Percentiles rank a stretch among this genome's conserved stretches.
These are phyloP conservation scores for Taphrina wiesneri DNA, from an alignment of 1,139 yeast species.

Conservation along the genomic window DNA sequence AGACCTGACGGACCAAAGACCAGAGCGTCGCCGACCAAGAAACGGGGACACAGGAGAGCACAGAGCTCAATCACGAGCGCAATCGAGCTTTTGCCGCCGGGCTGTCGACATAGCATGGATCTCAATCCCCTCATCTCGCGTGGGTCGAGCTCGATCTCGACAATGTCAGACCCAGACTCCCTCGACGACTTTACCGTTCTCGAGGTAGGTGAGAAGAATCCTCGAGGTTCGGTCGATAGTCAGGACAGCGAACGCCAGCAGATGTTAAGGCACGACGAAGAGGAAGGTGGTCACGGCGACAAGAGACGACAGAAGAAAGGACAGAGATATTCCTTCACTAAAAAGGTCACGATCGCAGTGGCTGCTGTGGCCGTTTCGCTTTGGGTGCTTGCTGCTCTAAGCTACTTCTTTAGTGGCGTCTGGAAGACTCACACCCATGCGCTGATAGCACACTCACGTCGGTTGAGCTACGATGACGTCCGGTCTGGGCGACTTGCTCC, in stretches of 20 bases:
- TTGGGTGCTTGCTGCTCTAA: conserved; percentile 10
- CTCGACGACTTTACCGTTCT: conserved; percentile 6
- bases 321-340: neutral
- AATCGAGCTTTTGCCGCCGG: conserved; percentile 5
- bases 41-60: conserved; percentile 15
- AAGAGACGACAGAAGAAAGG: neutral
- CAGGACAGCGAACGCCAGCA: neutral
- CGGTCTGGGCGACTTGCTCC: conserved; percentile 6
- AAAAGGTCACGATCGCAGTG: neutral
- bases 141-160: conserved; percentile 14
- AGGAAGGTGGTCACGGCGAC: neutral
- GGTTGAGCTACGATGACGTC: conserved; percentile 8
- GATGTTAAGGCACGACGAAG: conserved; percentile 1
- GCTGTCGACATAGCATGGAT: conserved; percentile 9
- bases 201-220: neutral
- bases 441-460: conserved; percentile 19
- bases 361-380: neutral
- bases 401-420: conserved; percentile 9
- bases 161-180: conserved; percentile 21
- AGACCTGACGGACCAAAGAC: neutral
- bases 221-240: neutral
- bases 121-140: conserved; percentile 1
- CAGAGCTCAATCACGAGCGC: conserved; percentile 25
- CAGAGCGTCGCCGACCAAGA: neutral
- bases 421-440: conserved; percentile 16